Conservation (phyloP, 2,329 filamentous ascomycete genomes). For the Aspergillus chevalieri region DNA sequence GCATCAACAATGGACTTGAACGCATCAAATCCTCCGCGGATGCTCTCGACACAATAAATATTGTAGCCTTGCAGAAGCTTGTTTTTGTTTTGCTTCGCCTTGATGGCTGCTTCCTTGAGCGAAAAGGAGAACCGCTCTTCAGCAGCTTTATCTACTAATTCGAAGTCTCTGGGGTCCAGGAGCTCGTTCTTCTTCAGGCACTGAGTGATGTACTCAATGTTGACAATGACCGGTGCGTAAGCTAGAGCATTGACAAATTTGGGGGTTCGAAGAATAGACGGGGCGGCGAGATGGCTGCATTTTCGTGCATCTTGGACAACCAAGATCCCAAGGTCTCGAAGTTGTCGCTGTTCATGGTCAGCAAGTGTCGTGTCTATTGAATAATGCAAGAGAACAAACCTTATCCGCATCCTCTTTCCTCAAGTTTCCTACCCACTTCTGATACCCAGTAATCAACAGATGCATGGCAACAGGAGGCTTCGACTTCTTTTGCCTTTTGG, state of each 20-base stretch:
- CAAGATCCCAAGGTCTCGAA: constrained; percentile 76
- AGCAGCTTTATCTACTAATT: constrained; percentile 63
- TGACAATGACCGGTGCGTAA: constrained; percentile 69
- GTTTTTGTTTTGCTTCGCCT: constrained; percentile 70
- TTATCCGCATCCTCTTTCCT: constrained; percentile 73
- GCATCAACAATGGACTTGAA: constrained; percentile 80
- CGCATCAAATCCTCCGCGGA: constrained; percentile 74
- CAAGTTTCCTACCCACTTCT: constrained; percentile 68
- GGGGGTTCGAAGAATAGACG: constrained; percentile 77
- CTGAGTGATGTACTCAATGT: constrained; percentile 69
- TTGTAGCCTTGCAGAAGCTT: constrained; percentile 68
- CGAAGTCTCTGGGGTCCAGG: constrained; percentile 59
- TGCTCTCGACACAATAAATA: constrained; percentile 76
- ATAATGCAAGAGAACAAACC: constrained; percentile 46
- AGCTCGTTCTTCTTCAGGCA: constrained; percentile 65
- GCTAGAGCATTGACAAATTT: constrained; percentile 91
- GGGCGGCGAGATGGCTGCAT: constrained; percentile 83
- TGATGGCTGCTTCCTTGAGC: constrained; percentile 60
- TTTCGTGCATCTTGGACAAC: constrained; percentile 68
- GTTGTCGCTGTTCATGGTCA: constrained; percentile 55
- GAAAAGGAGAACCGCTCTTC: constrained; percentile 67
- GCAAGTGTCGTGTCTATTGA: constrained; percentile 2
- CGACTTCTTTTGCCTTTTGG: constrained; percentile 58
- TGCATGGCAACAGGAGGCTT: constrained; percentile 63
- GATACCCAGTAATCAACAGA: constrained; percentile 77